Evolutionary conservation across 2,329 filamentous ascomycete species (phyloP), one percentile per base, ranked within the genome.

Genomic region (Gaeumannomyces sp.): DNA sequence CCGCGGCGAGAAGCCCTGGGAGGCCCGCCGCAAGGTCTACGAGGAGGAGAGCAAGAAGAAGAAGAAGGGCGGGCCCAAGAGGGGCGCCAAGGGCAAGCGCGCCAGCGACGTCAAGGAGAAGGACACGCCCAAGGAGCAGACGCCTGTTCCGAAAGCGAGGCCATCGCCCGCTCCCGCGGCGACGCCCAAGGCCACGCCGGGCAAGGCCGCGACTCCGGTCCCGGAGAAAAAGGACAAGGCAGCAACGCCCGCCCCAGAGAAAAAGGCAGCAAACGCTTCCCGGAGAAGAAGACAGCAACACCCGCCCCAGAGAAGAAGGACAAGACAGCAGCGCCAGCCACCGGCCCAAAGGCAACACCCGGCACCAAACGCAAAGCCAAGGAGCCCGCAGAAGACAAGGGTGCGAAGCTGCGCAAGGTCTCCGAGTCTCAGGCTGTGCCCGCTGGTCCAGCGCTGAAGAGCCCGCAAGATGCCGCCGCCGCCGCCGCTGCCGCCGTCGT

Each of bases 1-100:
- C 27, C 85, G 84, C 58, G 95, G 94, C 6, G 92, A 97, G 77
- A 90, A 88, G 76, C 90, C 92, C 0, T 98, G 95, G 95, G 89
- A 93, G 73, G 85, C 85, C 64, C 81, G 86, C 53, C 85, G 87
- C 19, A 85, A 83, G 70, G 80, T 79, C 62, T 83, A 89, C 70
- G 86, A 89, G 70, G 84, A 85, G 63, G 86, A 88, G 68, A 82
- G 83, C 76, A 80, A 85, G 76, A 73, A 83, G 76, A 77, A 86
- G 81, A 82, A 82, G 65, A 83, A 76, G 66, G 77, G 78, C 65
- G 84, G 85, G 61, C 86, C 89, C 70, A 89, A 87, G 73, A 80
- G 27, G 6, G 33, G 35, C 29, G 77, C 65, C 61, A 88, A 87
- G 74, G 83, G 79, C 27, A 90, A 89, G 77, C 84, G 85, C 67